A percentile compares a stretch with the other conserved stretches of the same genome.
Conservation (phyloP, 2,329 filamentous ascomycete species). For the Fonsecaea erecta region DNA sequence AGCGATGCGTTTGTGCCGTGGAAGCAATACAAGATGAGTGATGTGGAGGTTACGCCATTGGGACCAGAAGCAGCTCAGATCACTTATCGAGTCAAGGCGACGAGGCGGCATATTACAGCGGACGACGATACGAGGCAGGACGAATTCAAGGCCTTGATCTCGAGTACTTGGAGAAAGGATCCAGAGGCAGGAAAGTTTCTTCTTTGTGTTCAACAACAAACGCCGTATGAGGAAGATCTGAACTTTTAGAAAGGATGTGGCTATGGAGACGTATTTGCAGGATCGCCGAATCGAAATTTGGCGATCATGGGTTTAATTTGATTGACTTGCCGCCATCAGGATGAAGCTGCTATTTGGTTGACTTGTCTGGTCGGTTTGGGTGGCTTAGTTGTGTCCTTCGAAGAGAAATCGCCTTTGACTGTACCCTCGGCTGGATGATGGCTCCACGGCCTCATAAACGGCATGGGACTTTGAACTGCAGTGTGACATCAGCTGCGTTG, state of each 20-base stretch:
- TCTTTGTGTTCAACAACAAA: constrained; percentile 38
- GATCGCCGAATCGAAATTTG: neutral
- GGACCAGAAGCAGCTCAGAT: constrained; percentile 35
- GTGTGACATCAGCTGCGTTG: constrained; percentile 25
- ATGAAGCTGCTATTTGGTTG: neutral
- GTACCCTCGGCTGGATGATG: neutral
- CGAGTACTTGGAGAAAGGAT: constrained; percentile 36
- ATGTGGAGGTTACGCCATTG: constrained; percentile 33
- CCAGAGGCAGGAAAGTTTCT: constrained; percentile 33
- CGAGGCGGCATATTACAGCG: constrained; percentile 29
- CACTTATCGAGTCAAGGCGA: constrained; percentile 35
- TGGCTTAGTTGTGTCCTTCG: neutral
- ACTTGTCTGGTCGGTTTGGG: neutral
- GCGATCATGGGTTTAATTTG: neutral
- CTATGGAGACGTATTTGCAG: neutral
- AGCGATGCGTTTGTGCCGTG: constrained; percentile 38
- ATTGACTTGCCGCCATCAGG: neutral
- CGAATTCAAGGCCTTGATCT: constrained; percentile 35
- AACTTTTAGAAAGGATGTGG: constrained; percentile 8
- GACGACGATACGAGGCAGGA: constrained; percentile 32
- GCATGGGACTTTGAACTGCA: constrained; percentile 19
- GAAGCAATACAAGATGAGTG: constrained; percentile 32
- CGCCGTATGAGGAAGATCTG: constrained; percentile 32
- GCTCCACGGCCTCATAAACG: neutral
- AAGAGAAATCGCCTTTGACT: neutral